Evolutionary conservation across 768 basidiomycete species (phyloP), one percentile per base, ranked within the genome.

Genomic region (Calocera cornea): DNA sequence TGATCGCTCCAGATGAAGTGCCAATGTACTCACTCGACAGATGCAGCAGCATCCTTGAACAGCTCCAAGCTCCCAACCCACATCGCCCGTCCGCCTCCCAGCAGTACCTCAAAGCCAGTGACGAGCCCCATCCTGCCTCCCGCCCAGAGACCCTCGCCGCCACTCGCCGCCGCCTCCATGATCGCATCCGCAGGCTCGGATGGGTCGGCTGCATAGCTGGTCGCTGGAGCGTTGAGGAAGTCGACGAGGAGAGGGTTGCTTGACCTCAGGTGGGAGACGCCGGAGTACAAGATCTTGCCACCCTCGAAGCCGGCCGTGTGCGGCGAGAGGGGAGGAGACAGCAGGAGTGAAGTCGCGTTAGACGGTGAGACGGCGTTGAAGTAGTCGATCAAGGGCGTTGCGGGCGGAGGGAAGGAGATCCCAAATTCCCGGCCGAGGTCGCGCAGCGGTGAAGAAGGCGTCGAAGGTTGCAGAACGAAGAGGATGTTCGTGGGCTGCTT

Each of bases 371-470:
- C 77, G 73, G 85, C 82, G 29, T 87, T 86, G 80, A 93, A 91
- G 76, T 95, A 90, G 2, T 94, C 95, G 69, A 95, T 74, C 64
- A 97, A 83, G 1, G 88, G 87, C 0, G 87, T 88, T 1, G 87
- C 87, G 1, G 92, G 89, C 3, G 92, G 91, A 19, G 90, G 89
- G 29, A 92, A 87, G 65, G 92, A 84, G 67, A 98, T 82, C 40
- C 89, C 90, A 80, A 98, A 98, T 79, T 99, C 97, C 64, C 91
- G 76, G 0, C 93, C 91, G 66, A 95, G 83, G 14, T 88, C 84
- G 14, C 85, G 81, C 11, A 95, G 79, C 44, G 89, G 80, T 1
- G 86, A 87, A 10, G 54, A 60, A 19, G 54, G 54, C 77, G 88
- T 83, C 78, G 84, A 87, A 71, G 88, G 79, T 1, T 90, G 88